Percentiles rank a stretch among this genome's conserved stretches.
Evolutionary conservation across 2,329 filamentous ascomycete genomes (phyloP).

Genomic region (Talaromyces sp.): DNA sequence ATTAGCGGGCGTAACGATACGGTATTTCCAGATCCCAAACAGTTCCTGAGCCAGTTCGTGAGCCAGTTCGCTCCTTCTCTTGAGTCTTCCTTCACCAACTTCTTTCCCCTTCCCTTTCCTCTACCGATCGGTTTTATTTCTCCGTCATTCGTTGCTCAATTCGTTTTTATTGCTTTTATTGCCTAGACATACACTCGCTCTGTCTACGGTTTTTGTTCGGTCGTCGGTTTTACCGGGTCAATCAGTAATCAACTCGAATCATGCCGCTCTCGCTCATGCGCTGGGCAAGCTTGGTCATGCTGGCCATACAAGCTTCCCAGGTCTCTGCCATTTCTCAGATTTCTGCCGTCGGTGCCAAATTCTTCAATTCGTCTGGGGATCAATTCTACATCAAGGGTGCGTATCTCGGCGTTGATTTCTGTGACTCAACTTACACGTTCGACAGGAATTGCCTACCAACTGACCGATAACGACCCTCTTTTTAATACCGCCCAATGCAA

Average conservation of each 20-base stretch:
- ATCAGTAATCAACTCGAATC: neutral
- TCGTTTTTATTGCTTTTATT: neutral
- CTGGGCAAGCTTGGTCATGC: constrained; percentile 28
- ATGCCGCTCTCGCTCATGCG: constrained; percentile 19
- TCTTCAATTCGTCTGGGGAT: constrained; percentile 75
- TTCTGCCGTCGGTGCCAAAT: constrained; percentile 71
- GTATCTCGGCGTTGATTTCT: neutral
- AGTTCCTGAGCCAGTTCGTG: neutral
- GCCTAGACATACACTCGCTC: constrained; percentile 16
- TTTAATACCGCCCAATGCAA: constrained; percentile 72
- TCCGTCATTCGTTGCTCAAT: constrained; percentile 13
- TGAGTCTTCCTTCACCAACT: no score
- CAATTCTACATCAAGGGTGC: constrained; percentile 83
- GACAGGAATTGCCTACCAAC: constrained; percentile 73
- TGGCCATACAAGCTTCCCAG: constrained; percentile 29
- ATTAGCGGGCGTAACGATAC: neutral
- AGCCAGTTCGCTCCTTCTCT: no score
- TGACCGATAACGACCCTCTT: constrained; percentile 70
- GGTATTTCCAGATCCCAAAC: neutral
- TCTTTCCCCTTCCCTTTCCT: neutral
- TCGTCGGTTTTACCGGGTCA: neutral
- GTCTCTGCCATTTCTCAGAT: constrained; percentile 54
- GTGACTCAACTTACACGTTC: constrained; percentile 1
- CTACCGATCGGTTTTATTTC: neutral
- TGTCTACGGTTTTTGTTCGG: neutral